Conservation (phyloP, 2,329 filamentous ascomycete genomes). For the Xylariaceae sp. region DNA sequence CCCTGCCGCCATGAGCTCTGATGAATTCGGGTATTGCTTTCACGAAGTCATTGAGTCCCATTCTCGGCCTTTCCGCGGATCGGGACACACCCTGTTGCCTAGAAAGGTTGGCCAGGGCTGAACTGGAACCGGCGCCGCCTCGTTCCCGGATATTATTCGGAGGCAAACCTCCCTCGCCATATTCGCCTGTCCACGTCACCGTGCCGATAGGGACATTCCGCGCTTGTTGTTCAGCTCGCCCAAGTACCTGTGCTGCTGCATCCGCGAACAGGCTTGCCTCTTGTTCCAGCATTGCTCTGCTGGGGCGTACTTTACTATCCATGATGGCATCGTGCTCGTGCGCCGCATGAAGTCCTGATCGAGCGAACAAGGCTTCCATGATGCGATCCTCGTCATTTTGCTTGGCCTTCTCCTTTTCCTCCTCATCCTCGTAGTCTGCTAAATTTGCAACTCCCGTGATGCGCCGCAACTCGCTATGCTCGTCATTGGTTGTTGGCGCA, state of each 20-base stretch:
- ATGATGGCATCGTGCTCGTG: slow-evolving; percentile 92
- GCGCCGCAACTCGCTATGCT: slow-evolving; percentile 30
- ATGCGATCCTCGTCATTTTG: slow-evolving; percentile 64
- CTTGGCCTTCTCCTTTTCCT: slow-evolving; percentile 40
- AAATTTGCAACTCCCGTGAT: slow-evolving; percentile 33
- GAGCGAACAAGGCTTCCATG: slow-evolving; percentile 83
- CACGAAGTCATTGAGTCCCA: slow-evolving; percentile 35
- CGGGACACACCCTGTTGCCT: slow-evolving; percentile 49
- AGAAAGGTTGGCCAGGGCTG: slow-evolving; percentile 53
- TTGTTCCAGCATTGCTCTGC: slow-evolving; percentile 70
- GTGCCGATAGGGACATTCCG: slow-evolving; percentile 71
- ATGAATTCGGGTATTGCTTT: slow-evolving; percentile 68
- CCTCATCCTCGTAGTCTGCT: slow-evolving; percentile 38
- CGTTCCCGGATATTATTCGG: slow-evolving; percentile 45
- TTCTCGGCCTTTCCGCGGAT: slow-evolving; percentile 1
- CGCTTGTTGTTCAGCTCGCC: slow-evolving; percentile 67
- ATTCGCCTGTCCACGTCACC: slow-evolving; percentile 88
- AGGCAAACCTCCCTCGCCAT: slow-evolving; percentile 70
- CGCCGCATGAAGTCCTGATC: slow-evolving; percentile 80
- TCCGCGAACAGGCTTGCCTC: slow-evolving; percentile 78
- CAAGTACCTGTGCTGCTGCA: slow-evolving; percentile 70
- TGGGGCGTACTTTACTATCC: slow-evolving; percentile 65
- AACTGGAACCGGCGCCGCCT: slow-evolving; percentile 48
- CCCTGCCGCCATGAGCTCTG: slow-evolving; percentile 67
- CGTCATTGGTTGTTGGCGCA: slow-evolving; percentile 22